Conservation (phyloP, 2,329 filamentous ascomycete genomes). For the Fusarium bulbicola region DNA sequence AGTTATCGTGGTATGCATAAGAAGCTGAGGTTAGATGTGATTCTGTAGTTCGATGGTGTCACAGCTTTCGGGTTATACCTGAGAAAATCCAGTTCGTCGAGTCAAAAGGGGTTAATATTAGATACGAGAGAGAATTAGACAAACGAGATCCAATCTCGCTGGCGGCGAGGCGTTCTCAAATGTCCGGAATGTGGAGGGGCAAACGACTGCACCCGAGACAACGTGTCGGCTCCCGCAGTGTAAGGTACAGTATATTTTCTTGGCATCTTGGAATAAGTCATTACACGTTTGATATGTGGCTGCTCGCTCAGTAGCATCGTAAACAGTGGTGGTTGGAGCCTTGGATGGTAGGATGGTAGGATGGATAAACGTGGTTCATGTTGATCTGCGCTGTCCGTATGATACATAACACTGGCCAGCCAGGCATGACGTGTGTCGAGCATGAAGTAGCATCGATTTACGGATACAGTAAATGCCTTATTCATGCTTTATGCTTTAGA, state of each 20-base stretch:
- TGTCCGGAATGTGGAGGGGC: constrained; percentile 4
- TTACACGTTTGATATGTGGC: neutral
- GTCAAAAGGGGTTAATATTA: neutral
- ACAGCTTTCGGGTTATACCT: neutral
- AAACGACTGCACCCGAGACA: constrained; percentile 1
- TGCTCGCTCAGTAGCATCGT: neutral
- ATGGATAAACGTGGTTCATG: neutral
- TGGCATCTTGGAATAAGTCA: constrained; percentile 5
- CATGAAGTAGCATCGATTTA: neutral
- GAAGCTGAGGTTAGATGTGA: constrained; percentile 18
- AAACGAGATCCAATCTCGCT: constrained; percentile 29
- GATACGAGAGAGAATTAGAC: neutral
- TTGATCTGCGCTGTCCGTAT: constrained; percentile 10
- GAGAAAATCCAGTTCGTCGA: neutral
- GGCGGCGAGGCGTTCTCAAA: constrained; percentile 7
- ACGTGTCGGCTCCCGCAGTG: constrained; percentile 7
- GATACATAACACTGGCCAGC: constrained; percentile 8
- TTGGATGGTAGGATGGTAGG: neutral
- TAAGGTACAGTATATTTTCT: neutral
- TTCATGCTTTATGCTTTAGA: neutral
- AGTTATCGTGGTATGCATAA: neutral
- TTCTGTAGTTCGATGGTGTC: neutral
- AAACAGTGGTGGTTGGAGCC: constrained; percentile 1
- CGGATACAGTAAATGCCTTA: neutral
- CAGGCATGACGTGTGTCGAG: constrained; percentile 2